phyloP scores from a whole-genome alignment of 805 yeast species.

The Ogataea wickerhamii region DNA sequence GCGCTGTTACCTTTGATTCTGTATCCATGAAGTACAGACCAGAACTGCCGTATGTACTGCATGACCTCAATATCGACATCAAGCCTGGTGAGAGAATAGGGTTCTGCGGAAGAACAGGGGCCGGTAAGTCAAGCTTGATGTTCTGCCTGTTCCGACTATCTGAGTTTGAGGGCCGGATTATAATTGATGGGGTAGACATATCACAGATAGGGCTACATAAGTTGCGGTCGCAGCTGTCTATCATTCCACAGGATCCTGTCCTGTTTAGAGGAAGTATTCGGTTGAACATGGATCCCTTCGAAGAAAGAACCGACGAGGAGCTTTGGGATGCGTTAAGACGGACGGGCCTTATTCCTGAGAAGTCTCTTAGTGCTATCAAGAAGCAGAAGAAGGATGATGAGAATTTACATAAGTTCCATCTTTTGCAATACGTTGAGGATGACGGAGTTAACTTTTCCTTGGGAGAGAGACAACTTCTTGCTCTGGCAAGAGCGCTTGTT shows the following conservation, averaged over 20 bases:
- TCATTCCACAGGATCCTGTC: slow-evolving; percentile 89
- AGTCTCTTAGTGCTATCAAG: slow-evolving; percentile 32
- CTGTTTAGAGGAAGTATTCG: slow-evolving; percentile 77
- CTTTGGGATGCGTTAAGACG: slow-evolving; percentile 60
- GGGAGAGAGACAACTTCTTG: slow-evolving; percentile 69
- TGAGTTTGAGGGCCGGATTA: slow-evolving; percentile 56
- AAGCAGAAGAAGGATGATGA: slow-evolving; percentile 30
- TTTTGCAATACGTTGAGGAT: slow-evolving; percentile 57
- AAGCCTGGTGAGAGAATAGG: slow-evolving; percentile 67
- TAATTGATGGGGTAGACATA: slow-evolving; percentile 69
- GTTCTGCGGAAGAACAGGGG: slow-evolving; percentile 87
- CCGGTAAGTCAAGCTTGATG: slow-evolving; percentile 71
- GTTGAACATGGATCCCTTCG: slow-evolving; percentile 76
- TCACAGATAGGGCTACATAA: slow-evolving; percentile 60
- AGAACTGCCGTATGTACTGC: slow-evolving; percentile 57
- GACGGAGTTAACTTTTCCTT: slow-evolving; percentile 68
- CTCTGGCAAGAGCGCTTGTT: slow-evolving; percentile 68
- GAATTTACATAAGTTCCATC: slow-evolving; percentile 54
- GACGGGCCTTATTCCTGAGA: slow-evolving; percentile 49
- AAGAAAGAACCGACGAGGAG: slow-evolving; percentile 47
- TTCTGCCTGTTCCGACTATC: slow-evolving; percentile 54
- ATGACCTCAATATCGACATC: slow-evolving; percentile 40
- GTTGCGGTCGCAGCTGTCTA: slow-evolving; percentile 68
- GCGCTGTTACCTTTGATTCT: slow-evolving; percentile 44
- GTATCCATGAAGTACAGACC: slow-evolving; percentile 57